These are phyloP conservation scores for Cytospora piceicola DNA, from an alignment of 2,329 filamentous ascomycete species.

Conservation along the genomic window DNA sequence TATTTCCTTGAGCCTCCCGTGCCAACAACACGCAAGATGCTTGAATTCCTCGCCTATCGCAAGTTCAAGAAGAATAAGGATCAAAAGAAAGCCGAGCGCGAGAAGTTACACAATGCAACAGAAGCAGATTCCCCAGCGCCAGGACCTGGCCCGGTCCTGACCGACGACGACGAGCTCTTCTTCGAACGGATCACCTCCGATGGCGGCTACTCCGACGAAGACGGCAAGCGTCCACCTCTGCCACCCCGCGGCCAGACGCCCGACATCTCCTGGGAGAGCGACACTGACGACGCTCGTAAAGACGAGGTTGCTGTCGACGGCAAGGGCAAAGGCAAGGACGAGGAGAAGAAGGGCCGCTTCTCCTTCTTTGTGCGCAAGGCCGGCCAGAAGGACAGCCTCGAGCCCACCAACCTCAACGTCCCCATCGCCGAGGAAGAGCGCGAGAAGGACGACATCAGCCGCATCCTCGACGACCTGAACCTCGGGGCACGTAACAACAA, in stretches of 20 bases:
- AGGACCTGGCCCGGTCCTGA: slow-evolving; percentile 52
- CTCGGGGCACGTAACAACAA: slow-evolving; percentile 83
- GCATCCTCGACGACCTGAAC: slow-evolving; percentile 82
- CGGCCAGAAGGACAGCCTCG: slow-evolving; percentile 37
- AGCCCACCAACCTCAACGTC: slow-evolving; percentile 45
- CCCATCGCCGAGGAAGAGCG: slow-evolving; percentile 47
- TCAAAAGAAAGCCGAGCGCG: slow-evolving; percentile 47
- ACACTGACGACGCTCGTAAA: slow-evolving; percentile 40
- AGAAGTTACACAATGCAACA: slow-evolving; percentile 40
- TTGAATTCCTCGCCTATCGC: slow-evolving; percentile 66
- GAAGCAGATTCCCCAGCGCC: slow-evolving; percentile 27
- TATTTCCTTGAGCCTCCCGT: not conserved
- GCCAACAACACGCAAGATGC: slow-evolving; percentile 48
- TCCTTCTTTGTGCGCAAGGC: slow-evolving; percentile 44
- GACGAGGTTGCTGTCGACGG: slow-evolving; percentile 36
- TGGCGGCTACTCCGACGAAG: slow-evolving; percentile 46
- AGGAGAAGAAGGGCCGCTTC: slow-evolving; percentile 42
- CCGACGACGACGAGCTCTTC: slow-evolving; percentile 62
- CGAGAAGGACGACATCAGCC: slow-evolving; percentile 73
- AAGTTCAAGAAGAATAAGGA: slow-evolving; percentile 58
- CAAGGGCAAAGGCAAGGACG: slow-evolving; percentile 38
- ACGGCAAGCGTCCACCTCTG: slow-evolving; percentile 55
- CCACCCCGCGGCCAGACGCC: slow-evolving; percentile 58
- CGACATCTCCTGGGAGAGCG: slow-evolving; percentile 54
- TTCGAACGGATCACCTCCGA: slow-evolving; percentile 56